Conservation (phyloP, 1,284 basidiomycete genomes). For the Puccinia novopanici region DNA sequence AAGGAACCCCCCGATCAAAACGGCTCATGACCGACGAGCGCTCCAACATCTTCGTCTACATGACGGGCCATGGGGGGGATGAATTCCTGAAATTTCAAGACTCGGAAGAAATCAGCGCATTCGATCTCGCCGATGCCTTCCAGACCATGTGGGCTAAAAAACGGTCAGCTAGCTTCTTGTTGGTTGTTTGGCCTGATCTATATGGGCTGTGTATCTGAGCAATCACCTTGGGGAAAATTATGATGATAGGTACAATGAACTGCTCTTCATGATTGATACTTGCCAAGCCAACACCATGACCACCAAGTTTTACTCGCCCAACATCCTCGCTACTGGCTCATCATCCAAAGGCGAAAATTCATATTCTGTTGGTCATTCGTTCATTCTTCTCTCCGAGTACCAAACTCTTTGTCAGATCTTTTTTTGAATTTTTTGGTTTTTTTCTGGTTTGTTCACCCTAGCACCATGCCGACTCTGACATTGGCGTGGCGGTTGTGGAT, state of each 20-base stretch:
- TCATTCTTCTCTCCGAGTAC: not conserved
- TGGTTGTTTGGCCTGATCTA: not conserved
- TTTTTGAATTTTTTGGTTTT: not conserved
- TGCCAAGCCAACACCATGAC: constrained; percentile 98
- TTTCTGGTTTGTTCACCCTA: constrained; percentile 58
- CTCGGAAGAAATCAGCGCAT: constrained; percentile 94
- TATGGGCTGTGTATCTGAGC: not conserved
- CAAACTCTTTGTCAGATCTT: not conserved
- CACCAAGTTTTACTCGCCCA: constrained; percentile 89
- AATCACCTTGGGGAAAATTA: not conserved
- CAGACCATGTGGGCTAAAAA: constrained; percentile 98
- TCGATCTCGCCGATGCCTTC: constrained; percentile 92
- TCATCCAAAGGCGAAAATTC: constrained; percentile 86
- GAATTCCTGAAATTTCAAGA: constrained; percentile 99
- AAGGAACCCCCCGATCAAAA: constrained; percentile 78
- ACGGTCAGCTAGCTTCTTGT: constrained; percentile 64
- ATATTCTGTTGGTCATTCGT: constrained; percentile 72
- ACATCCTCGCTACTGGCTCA: constrained; percentile 90
- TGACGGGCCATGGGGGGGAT: constrained; percentile 97
- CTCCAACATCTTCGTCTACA: constrained; percentile 95
- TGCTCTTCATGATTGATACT: constrained; percentile 97
- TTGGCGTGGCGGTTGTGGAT: constrained; percentile 94
- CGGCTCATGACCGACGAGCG: constrained; percentile 83
- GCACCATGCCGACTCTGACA: constrained; percentile 88
- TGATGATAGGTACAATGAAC: constrained; percentile 79